A percentile compares a stretch with the other conserved stretches of the same genome.
Evolutionary conservation across 192 early-diverging fungal species (phyloP).

Genomic region (Dissophora ornata): DNA sequence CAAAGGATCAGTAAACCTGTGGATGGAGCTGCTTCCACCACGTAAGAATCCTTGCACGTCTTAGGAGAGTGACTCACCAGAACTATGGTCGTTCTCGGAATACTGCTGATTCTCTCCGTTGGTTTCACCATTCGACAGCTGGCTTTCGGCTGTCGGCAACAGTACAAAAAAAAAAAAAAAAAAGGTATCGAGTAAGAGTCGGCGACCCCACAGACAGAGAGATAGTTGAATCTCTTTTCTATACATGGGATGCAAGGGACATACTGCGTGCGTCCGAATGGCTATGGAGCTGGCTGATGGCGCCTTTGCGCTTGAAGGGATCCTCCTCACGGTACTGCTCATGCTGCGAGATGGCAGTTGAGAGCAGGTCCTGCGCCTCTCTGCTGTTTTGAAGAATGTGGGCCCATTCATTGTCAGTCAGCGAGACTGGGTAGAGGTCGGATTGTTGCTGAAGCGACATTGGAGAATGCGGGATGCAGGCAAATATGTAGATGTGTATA

Average conservation of each 20-base stretch:
- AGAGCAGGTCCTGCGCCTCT: conserved; percentile 59
- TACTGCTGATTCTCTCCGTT: conserved; percentile 5
- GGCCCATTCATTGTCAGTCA: conserved; percentile 48
- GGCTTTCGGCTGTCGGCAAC: not conserved
- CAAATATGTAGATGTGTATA: too few relatives aligned
- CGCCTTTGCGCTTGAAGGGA: conserved; percentile 58
- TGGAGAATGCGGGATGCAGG: too few relatives aligned
- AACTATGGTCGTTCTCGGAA: conserved; percentile 40
- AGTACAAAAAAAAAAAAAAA: conserved; percentile 3
- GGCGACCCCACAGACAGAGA: too few relatives aligned
- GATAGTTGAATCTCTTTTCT: too few relatives aligned
- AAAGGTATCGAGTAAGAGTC: too few relatives aligned
- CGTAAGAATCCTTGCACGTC: too few relatives aligned
- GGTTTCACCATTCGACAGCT: too few relatives aligned
- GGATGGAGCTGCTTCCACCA: too few relatives aligned
- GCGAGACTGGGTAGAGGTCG: conserved; percentile 24
- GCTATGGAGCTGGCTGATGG: conserved; percentile 11
- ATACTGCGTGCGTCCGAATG: not conserved
- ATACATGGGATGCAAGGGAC: too few relatives aligned
- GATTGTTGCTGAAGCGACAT: conserved; percentile 43
- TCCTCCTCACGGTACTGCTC: conserved; percentile 58
- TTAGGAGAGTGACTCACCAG: conserved; percentile 24
- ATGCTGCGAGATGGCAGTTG: conserved; percentile 56
- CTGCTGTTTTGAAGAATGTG: conserved; percentile 50
- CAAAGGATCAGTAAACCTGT: not conserved